Percentiles rank a stretch among this genome's conserved stretches.
These are phyloP conservation scores for Colletotrichum sp. DNA, from an alignment of 2,329 filamentous ascomycete species.

Conservation along the genomic window DNA sequence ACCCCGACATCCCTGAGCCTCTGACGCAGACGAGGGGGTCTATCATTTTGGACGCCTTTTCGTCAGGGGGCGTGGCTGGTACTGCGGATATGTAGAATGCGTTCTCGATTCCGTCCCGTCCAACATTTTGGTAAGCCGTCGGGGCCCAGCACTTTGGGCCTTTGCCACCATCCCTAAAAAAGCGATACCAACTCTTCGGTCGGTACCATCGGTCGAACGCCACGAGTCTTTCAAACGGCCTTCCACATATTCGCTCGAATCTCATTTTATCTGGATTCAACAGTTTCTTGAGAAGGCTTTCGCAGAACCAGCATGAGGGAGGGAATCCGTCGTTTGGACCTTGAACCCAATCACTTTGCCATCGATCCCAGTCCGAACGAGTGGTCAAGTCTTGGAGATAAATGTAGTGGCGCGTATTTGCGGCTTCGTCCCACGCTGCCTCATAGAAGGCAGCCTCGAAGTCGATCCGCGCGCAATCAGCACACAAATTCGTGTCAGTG, in stretches of 20 bases:
- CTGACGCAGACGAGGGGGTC: background rate
- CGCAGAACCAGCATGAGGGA: background rate
- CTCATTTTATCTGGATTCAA: background rate
- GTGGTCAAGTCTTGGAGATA: background rate
- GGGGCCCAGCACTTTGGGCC: background rate
- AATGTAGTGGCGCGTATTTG: background rate
- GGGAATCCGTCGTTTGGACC: background rate
- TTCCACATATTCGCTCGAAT: background rate
- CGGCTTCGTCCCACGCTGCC: background rate
- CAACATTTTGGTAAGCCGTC: background rate
- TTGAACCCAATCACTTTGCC: background rate
- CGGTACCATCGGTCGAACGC: background rate
- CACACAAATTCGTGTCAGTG: background rate
- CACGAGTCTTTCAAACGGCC: background rate
- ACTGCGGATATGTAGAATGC: background rate
- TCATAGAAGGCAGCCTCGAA: background rate
- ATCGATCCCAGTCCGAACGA: background rate
- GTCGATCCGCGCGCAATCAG: background rate
- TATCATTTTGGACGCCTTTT: background rate
- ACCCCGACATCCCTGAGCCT: background rate
- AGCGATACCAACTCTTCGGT: background rate
- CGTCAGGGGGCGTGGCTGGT: background rate
- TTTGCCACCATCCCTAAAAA: background rate
- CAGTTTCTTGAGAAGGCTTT: background rate
- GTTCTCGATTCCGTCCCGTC: background rate